Conservation (phyloP, 169 alveolate species). For the Plasmodium fragile region DNA sequence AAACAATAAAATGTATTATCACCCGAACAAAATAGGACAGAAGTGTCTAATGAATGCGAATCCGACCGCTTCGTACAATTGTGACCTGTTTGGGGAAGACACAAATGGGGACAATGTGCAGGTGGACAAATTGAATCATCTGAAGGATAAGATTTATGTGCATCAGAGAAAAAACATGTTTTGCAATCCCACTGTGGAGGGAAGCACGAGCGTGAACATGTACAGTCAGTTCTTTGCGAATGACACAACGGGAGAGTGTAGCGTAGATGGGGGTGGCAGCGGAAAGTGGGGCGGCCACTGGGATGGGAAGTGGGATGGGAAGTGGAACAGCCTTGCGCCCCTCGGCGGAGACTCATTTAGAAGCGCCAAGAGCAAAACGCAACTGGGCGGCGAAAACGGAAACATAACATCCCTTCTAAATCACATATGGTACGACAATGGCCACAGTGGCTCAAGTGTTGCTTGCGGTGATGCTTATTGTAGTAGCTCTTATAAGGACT, state of each 20-base stretch:
- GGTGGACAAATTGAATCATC: constrained; percentile 16
- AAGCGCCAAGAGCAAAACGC: not conserved
- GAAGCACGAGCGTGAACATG: not conserved
- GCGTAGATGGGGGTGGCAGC: not conserved
- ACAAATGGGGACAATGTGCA: constrained; percentile 2
- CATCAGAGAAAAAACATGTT: not conserved
- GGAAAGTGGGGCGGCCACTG: not conserved
- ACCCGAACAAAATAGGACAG: constrained; percentile 3
- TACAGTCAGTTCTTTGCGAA: constrained; percentile 21
- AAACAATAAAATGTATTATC: constrained; percentile 16
- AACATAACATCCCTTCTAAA: constrained; percentile 60
- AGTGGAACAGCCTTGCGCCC: not conserved
- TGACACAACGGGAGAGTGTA: not conserved
- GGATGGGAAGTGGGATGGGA: no score
- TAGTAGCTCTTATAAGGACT: not conserved
- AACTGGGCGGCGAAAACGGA: not conserved
- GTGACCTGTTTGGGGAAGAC: constrained; percentile 3
- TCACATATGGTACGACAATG: constrained; percentile 45
- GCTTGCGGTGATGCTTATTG: not conserved
- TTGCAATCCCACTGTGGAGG: not conserved
- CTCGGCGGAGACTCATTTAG: constrained; percentile 14
- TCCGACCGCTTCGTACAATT: not conserved
- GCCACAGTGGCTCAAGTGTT: not conserved
- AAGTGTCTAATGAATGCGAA: not conserved
- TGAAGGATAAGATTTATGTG: constrained; percentile 14